Conservation (phyloP, 495 filamentous ascomycete species). For the Xylaria acuta region DNA sequence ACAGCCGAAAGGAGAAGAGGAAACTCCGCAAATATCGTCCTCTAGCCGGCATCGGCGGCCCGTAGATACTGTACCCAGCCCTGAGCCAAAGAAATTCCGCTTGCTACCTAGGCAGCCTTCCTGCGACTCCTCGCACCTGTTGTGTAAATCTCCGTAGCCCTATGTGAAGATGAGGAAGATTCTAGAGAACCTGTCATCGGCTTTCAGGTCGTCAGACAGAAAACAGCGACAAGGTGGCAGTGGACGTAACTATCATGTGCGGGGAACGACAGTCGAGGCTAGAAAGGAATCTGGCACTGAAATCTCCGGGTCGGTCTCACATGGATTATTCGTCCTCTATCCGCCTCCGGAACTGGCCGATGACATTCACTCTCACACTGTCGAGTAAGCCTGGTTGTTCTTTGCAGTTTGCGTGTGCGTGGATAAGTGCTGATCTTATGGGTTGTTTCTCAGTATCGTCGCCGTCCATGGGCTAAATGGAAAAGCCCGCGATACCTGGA, state of each 20-base stretch:
- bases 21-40: too few species aligned
- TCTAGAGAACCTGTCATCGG: slow-evolving; percentile 1
- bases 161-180: not conserved
- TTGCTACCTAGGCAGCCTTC: not conserved
- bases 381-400: slow-evolving; percentile 3
- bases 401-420: not conserved
- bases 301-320: not conserved
- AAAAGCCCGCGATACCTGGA: slow-evolving; percentile 20
- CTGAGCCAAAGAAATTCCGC: not conserved
- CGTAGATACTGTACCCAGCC: too few species aligned
- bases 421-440: not conserved
- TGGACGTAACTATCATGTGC: not conserved
- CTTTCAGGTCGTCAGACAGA: not conserved
- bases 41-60: too few species aligned
- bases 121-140: not conserved
- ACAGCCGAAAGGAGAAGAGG: too few species aligned
- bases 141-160: not conserved
- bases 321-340: slow-evolving; percentile 3
- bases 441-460: slow-evolving; percentile 19
- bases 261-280: not conserved
- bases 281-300: slow-evolving; percentile 4
- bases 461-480: slow-evolving; percentile 30
- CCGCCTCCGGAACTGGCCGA: not conserved
- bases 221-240: not conserved
- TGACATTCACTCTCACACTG: not conserved